These are phyloP conservation scores for Ophiostoma quercus DNA, from an alignment of 2,329 filamentous ascomycete species.

Conservation along the genomic window DNA sequence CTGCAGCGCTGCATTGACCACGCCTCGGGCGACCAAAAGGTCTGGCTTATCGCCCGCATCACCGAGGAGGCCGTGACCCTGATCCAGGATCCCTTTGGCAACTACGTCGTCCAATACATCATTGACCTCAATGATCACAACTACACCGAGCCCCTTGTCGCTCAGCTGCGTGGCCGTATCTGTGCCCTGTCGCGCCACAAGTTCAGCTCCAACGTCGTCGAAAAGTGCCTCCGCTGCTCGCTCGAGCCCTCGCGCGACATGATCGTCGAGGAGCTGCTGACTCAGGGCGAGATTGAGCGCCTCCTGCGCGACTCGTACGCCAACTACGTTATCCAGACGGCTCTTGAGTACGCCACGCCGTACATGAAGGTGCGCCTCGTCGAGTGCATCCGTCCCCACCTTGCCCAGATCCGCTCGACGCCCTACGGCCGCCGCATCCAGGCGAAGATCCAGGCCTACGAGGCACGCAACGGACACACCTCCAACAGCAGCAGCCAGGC, in stretches of 20 bases:
- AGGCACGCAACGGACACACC: conserved; percentile 39
- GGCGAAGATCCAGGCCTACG: conserved; percentile 70
- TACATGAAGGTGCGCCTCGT: conserved; percentile 70
- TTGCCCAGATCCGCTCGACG: conserved; percentile 80
- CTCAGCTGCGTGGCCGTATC: conserved; percentile 69
- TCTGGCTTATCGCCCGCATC: conserved; percentile 78
- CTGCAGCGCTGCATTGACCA: conserved; percentile 98
- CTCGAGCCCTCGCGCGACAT: conserved; percentile 67
- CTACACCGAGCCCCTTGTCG: conserved; percentile 85
- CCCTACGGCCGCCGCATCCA: conserved; percentile 92
- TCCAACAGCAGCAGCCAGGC: conserved; percentile 44
- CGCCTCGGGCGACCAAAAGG: conserved; percentile 82
- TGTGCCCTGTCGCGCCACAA: conserved; percentile 82
- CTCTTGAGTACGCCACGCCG: conserved; percentile 75
- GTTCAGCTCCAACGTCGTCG: conserved; percentile 98
- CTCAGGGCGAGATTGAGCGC: conserved; percentile 72
- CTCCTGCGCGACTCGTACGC: conserved; percentile 88
- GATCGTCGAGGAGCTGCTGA: conserved; percentile 77
- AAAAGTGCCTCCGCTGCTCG: conserved; percentile 88
- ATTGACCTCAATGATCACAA: conserved; percentile 81
- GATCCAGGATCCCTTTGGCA: conserved; percentile 95
- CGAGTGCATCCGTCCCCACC: conserved; percentile 76
- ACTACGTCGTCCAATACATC: conserved; percentile 98
- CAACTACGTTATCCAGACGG: conserved; percentile 98
- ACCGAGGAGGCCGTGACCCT: conserved; percentile 81